A percentile compares a stretch with the other conserved stretches of the same genome.
Conservation (phyloP, 495 filamentous ascomycete genomes). For the Penicillium tannophilum region DNA sequence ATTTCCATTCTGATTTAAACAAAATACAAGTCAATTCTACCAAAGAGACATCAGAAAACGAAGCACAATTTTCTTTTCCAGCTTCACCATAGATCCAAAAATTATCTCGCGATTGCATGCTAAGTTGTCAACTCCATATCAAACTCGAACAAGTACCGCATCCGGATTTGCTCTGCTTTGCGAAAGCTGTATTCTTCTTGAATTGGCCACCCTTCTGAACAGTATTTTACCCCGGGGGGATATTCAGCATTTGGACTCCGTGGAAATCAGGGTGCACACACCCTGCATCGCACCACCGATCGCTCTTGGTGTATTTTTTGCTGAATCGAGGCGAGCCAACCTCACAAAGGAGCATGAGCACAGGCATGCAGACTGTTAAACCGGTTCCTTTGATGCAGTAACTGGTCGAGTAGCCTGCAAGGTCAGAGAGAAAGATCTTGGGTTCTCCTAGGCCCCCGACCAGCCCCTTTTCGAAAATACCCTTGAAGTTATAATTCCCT, state of each 20-base stretch:
- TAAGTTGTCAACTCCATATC: background rate
- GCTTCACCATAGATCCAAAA: too few relatives aligned
- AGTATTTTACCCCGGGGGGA: background rate
- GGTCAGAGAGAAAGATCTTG: constrained; percentile 21
- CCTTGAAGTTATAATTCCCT: constrained; percentile 65
- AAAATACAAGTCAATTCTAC: too few relatives aligned
- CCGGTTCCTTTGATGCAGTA: constrained; percentile 4
- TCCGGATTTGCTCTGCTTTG: constrained; percentile 62
- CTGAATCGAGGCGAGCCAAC: background rate
- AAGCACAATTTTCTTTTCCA: too few relatives aligned
- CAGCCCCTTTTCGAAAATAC: constrained; percentile 74
- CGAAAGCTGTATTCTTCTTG: background rate
- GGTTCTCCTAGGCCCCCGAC: constrained; percentile 28
- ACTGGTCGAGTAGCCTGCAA: constrained; percentile 15
- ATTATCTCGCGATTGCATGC: background rate
- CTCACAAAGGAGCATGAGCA: constrained; percentile 21
- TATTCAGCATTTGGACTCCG: constrained; percentile 15
- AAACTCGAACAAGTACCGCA: constrained; percentile 72
- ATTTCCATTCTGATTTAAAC: too few relatives aligned
- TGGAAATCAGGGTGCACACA: constrained; percentile 15
- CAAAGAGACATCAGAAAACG: too few relatives aligned
- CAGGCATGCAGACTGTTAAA: background rate
- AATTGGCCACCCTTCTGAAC: background rate
- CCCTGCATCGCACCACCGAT: constrained; percentile 13
- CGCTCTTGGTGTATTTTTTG: background rate